phyloP scores from a whole-genome alignment of 2,329 filamentous ascomycete species.

The Akanthomyces lecanii region DNA sequence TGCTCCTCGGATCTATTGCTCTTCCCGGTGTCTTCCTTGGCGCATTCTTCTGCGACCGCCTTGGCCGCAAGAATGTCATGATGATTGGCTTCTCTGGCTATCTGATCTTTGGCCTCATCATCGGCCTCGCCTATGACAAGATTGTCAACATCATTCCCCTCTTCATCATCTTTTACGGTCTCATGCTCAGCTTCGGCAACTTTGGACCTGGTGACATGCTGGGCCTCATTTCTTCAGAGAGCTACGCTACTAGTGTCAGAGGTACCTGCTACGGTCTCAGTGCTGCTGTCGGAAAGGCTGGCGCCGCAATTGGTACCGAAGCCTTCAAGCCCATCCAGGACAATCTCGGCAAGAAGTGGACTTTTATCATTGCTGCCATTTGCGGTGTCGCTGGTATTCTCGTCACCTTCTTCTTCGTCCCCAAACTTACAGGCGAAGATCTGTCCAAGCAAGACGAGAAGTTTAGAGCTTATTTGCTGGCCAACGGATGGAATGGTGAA shows the following conservation, averaged over 20 bases:
- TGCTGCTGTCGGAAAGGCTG: conserved; percentile 48
- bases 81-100: conserved; percentile 49
- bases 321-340: conserved; percentile 45
- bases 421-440: conserved; percentile 42
- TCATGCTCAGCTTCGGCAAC: conserved; percentile 47
- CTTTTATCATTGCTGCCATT: conserved; percentile 49
- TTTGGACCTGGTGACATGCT: conserved; percentile 49
- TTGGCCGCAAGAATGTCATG: conserved; percentile 48
- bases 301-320: conserved; percentile 48
- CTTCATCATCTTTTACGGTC: conserved; percentile 49
- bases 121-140: conserved; percentile 44
- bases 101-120: conserved; percentile 47
- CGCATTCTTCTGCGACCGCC: conserved; percentile 41
- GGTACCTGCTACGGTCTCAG: conserved; percentile 49
- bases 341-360: conserved; percentile 44
- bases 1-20: conserved; percentile 40
- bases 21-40: conserved; percentile 48
- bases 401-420: conserved; percentile 45
- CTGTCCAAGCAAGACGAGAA: conserved; percentile 38
- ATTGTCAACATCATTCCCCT: conserved; percentile 46
- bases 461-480: conserved; percentile 41
- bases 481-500: conserved; percentile 42
- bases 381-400: conserved; percentile 44
- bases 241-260: conserved; percentile 48
- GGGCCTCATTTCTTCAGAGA: conserved; percentile 46